phyloP scores from a whole-genome alignment of 2,329 filamentous ascomycete genomes.

The Cryphonectria japonica region DNA sequence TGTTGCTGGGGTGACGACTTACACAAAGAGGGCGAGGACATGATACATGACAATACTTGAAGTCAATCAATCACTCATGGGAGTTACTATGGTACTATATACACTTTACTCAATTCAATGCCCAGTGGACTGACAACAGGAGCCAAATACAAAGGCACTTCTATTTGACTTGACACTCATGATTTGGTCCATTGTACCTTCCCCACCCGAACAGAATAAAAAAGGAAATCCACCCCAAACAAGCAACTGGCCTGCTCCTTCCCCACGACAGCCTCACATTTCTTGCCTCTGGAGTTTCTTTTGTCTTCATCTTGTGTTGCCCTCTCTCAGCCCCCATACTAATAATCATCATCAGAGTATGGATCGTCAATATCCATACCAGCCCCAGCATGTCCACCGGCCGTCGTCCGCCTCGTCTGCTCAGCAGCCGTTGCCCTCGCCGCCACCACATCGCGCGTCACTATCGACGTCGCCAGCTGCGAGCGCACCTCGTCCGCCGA shows the following conservation, averaged over 20 bases:
- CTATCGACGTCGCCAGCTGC: constrained; percentile 5
- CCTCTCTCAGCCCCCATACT: not conserved
- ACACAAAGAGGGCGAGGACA: no score
- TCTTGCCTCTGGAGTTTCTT: not conserved
- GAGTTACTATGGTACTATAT: not conserved
- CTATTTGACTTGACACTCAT: not conserved
- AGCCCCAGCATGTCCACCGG: not conserved
- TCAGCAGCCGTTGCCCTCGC: not conserved
- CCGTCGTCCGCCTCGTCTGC: not conserved
- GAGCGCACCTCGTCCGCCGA: not conserved
- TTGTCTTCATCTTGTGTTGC: not conserved
- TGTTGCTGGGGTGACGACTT: constrained; percentile 10
- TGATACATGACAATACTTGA: not conserved
- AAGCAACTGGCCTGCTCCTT: not conserved
- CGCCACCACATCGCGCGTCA: not conserved
- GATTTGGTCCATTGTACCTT: not conserved
- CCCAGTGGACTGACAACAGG: not conserved
- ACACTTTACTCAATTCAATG: not conserved
- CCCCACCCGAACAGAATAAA: not conserved
- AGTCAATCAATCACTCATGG: not conserved
- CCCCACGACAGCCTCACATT: not conserved
- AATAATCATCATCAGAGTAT: not conserved
- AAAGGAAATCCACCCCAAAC: not conserved
- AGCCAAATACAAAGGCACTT: not conserved
- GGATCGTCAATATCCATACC: not conserved